Conservation (phyloP, 2,329 filamentous ascomycete species). For the Lasiodiplodia theobromae region DNA sequence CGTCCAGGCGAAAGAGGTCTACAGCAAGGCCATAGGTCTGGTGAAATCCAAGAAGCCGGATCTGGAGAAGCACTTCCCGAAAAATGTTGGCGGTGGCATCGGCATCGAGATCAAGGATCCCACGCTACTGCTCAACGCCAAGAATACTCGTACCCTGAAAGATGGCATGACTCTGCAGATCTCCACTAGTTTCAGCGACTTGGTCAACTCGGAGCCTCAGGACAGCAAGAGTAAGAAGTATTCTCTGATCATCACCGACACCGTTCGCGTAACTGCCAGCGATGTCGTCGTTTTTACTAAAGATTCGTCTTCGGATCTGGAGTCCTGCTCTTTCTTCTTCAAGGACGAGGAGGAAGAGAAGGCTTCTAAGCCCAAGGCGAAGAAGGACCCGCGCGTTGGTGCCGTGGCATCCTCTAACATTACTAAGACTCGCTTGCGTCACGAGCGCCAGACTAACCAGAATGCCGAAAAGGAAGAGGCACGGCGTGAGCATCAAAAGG, state of each 20-base stretch:
- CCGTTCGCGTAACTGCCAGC: constrained; percentile 80
- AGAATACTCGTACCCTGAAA: constrained; percentile 82
- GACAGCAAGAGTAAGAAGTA: constrained; percentile 91
- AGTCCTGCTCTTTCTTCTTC: constrained; percentile 98
- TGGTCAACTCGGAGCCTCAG: constrained; percentile 85
- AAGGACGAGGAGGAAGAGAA: constrained; percentile 91
- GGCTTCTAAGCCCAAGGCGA: constrained; percentile 84
- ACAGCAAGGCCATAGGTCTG: constrained; percentile 80
- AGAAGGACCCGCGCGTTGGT: constrained; percentile 81
- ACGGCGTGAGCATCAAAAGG: constrained; percentile 90
- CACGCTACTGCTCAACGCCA: constrained; percentile 83
- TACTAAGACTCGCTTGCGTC: constrained; percentile 88
- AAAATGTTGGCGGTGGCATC: constrained; percentile 89
- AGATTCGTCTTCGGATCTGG: constrained; percentile 87
- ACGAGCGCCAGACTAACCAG: constrained; percentile 84
- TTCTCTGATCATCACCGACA: constrained; percentile 89
- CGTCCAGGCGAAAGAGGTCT: constrained; percentile 85
- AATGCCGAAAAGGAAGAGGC: constrained; percentile 90
- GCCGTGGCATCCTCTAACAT: constrained; percentile 95
- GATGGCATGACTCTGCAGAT: constrained; percentile 97
- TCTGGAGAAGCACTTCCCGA: constrained; percentile 91
- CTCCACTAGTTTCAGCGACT: constrained; percentile 86
- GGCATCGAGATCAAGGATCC: constrained; percentile 89
- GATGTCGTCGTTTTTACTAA: constrained; percentile 91
- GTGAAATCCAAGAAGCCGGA: constrained; percentile 93